Evolutionary conservation across 192 early-diverging fungal species (phyloP).

Genomic region (Gaertneriomyces semiglobifer): DNA sequence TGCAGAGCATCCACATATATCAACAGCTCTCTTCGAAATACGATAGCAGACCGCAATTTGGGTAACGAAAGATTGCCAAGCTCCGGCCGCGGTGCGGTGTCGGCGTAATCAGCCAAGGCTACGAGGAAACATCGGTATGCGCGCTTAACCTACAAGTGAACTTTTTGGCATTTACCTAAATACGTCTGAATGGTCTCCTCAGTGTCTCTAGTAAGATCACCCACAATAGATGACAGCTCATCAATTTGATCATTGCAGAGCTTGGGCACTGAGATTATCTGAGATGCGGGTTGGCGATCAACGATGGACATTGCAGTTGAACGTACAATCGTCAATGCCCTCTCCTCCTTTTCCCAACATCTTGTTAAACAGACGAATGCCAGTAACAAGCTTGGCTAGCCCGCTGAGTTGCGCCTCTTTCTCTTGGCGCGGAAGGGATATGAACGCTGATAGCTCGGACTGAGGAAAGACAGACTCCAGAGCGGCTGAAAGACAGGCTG

Average conservation of each 20-base stretch:
- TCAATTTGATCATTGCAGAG: conserved; percentile 42
- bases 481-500: conserved; percentile 36
- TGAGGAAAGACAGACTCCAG: conserved; percentile 64
- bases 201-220: conserved; percentile 32
- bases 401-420: conserved; percentile 62
- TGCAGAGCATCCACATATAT: conserved; percentile 59
- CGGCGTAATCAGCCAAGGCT: conserved; percentile 43
- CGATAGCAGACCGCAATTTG: conserved; percentile 33
- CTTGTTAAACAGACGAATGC: conserved; percentile 61
- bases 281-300: conserved; percentile 4
- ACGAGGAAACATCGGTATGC: neutral
- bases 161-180: conserved; percentile 26
- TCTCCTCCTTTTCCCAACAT: conserved; percentile 60
- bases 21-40: conserved; percentile 51
- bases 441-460: conserved; percentile 53
- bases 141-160: neutral
- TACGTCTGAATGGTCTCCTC: conserved; percentile 47
- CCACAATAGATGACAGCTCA: conserved; percentile 31
- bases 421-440: conserved; percentile 46
- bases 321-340: conserved; percentile 50
- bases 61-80: conserved; percentile 17
- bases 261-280: conserved; percentile 34
- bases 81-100: conserved; percentile 31
- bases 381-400: conserved; percentile 54
- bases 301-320: neutral